phyloP scores from a whole-genome alignment of 164 flowering plant genomes.

The Aristolochia fimbriata region DNA sequence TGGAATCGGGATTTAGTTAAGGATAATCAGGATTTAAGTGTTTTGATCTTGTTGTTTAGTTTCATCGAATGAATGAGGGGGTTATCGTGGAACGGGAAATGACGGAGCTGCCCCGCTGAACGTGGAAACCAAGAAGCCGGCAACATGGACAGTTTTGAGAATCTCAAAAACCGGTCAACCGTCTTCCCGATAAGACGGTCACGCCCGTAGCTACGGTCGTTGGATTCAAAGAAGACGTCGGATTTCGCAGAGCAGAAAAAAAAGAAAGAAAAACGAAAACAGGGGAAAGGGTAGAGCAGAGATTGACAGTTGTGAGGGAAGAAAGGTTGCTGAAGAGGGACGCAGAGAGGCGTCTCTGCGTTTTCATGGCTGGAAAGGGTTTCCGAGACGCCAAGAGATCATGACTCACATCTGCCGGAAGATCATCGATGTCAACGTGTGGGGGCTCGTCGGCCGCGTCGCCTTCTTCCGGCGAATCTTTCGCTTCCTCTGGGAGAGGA shows the following conservation, averaged over 20 bases:
- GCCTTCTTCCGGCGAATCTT: slow-evolving; percentile 38
- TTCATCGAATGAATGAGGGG: too few species aligned
- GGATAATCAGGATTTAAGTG: too few species aligned
- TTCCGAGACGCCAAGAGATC: slow-evolving; percentile 22
- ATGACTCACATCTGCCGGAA: slow-evolving; percentile 56
- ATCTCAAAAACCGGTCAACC: slow-evolving; percentile 12
- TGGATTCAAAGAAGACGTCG: not conserved
- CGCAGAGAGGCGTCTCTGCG: too few species aligned
- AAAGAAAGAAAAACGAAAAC: not conserved
- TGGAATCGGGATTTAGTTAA: too few species aligned
- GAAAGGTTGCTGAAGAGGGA: not conserved
- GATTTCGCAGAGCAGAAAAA: not conserved
- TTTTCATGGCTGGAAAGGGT: slow-evolving; percentile 11
- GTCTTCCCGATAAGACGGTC: too few species aligned
- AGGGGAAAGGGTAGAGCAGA: too few species aligned
- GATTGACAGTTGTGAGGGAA: not conserved
- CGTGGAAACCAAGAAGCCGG: slow-evolving; percentile 30
- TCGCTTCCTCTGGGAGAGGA: slow-evolving; percentile 43
- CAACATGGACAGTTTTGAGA: slow-evolving; percentile 17
- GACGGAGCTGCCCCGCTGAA: not conserved
- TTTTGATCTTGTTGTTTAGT: too few species aligned
- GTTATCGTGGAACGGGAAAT: too few species aligned
- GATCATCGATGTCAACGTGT: slow-evolving; percentile 27
- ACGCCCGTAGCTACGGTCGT: slow-evolving; percentile 2
- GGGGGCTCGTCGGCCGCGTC: slow-evolving; percentile 28